phyloP scores from a whole-genome alignment of 257 asterid species.

The Solanum arcanum region DNA sequence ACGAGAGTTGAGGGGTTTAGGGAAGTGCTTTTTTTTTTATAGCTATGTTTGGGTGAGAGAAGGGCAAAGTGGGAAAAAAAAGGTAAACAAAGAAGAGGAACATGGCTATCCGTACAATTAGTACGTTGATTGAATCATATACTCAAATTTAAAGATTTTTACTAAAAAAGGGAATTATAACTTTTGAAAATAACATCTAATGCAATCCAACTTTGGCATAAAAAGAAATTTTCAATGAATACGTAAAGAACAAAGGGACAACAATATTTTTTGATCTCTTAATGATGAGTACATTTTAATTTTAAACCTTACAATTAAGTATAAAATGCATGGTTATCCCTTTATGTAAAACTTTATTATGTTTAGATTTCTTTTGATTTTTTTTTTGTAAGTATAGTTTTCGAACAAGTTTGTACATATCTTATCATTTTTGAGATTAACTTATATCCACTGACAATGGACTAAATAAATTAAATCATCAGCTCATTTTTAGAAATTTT shows the following conservation, averaged over 20 bases:
- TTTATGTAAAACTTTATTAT: background rate
- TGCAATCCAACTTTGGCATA: background rate
- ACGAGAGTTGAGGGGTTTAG: too few relatives aligned
- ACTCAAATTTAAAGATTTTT: background rate
- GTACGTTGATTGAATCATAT: background rate
- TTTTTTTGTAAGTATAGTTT: background rate
- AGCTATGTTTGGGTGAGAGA: background rate
- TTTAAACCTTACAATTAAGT: too few relatives aligned
- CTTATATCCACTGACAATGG: too few relatives aligned
- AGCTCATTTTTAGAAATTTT: too few relatives aligned
- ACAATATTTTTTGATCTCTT: background rate
- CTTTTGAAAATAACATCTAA: background rate
- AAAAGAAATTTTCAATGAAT: background rate
- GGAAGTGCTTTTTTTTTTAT: background rate
- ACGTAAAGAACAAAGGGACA: background rate
- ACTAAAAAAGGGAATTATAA: background rate
- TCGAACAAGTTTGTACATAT: fast-evolving
- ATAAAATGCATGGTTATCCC: background rate
- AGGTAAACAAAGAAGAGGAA: background rate
- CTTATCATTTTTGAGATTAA: too few relatives aligned
- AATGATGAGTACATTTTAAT: background rate
- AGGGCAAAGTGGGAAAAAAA: background rate
- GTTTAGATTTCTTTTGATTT: background rate
- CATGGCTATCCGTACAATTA: background rate
- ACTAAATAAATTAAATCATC: too few relatives aligned